Percentiles rank a stretch among this genome's conserved stretches.
These are phyloP conservation scores for Penicillium maclennaniae DNA, from an alignment of 495 filamentous ascomycete genomes.

Conservation along the genomic window DNA sequence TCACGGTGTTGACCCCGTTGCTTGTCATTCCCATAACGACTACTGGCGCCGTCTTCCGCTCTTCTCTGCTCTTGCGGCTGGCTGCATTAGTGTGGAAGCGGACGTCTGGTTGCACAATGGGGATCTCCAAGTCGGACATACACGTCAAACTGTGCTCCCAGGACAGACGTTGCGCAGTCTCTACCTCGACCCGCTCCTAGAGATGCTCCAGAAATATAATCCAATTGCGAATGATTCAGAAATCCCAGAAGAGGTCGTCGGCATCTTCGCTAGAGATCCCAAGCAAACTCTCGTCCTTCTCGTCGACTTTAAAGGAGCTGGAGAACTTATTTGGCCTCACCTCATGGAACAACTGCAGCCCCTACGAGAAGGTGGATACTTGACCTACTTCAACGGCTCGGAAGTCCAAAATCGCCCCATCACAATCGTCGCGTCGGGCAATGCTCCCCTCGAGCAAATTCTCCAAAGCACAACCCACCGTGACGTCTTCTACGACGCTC, in stretches of 20 bases:
- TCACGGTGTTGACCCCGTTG: conserved; percentile 12
- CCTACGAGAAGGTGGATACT: conserved; percentile 53
- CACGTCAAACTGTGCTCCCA: conserved; percentile 3
- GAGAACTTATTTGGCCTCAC: conserved; percentile 43
- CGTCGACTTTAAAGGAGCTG: conserved; percentile 35
- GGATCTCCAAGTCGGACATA: conserved; percentile 52
- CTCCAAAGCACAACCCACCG: conserved; percentile 45
- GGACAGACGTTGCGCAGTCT: conserved; percentile 45
- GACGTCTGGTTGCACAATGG: conserved; percentile 63
- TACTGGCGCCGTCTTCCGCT: conserved; percentile 58
- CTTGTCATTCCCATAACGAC: conserved; percentile 65
- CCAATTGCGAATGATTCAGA: not conserved
- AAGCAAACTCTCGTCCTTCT: conserved; percentile 27
- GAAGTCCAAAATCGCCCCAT: conserved; percentile 47
- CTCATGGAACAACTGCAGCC: conserved; percentile 47
- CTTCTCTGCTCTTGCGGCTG: conserved; percentile 46
- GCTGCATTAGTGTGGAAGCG: conserved; percentile 64
- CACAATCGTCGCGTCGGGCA: conserved; percentile 69
- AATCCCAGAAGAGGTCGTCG: conserved; percentile 26
- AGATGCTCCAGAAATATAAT: conserved; percentile 19
- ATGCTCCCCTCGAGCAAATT: conserved; percentile 46
- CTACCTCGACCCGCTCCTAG: conserved; percentile 61
- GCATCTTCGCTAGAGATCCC: conserved; percentile 53
- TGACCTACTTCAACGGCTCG: conserved; percentile 53
- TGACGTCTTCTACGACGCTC: conserved; percentile 70